A percentile compares a stretch with the other conserved stretches of the same genome.
Conservation (phyloP, 768 basidiomycete species). For the Leucocoprinus leucothites region DNA sequence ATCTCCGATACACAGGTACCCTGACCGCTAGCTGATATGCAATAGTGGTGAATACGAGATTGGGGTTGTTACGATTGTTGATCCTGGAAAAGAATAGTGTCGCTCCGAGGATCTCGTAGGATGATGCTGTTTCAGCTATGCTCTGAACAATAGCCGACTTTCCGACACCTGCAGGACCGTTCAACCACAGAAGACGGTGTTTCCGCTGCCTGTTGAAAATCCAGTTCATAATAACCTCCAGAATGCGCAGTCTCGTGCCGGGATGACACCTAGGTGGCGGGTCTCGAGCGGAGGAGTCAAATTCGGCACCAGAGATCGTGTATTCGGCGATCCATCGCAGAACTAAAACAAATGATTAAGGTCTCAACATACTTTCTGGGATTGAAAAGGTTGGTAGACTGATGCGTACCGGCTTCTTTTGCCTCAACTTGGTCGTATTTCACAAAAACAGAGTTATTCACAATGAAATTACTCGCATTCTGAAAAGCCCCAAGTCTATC, state of each 20-base stretch:
- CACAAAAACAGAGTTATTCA: too few relatives aligned
- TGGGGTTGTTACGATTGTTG: background rate
- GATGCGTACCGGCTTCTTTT: too few relatives aligned
- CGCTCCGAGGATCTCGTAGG: background rate
- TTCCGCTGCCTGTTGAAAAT: background rate
- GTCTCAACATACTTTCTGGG: too few relatives aligned
- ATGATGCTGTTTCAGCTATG: background rate
- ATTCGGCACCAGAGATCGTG: background rate
- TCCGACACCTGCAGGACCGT: slow-evolving; percentile 1
- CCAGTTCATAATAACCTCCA: background rate
- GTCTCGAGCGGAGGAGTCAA: background rate
- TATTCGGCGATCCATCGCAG: background rate
- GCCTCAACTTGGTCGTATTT: too few relatives aligned
- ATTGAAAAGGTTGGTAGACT: too few relatives aligned
- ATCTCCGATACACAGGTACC: background rate
- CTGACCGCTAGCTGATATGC: background rate
- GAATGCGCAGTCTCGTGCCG: background rate
- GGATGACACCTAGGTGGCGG: background rate
- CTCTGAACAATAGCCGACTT: slow-evolving; percentile 1
- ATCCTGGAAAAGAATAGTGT: background rate
- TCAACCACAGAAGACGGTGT: background rate
- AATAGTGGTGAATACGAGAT: background rate
- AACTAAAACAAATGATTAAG: background rate
- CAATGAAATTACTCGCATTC: too few relatives aligned
- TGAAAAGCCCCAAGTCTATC: too few relatives aligned